Base-by-base conservation (phyloP, 73 alveolate species). In the Paramecium sonneborni region DNA sequence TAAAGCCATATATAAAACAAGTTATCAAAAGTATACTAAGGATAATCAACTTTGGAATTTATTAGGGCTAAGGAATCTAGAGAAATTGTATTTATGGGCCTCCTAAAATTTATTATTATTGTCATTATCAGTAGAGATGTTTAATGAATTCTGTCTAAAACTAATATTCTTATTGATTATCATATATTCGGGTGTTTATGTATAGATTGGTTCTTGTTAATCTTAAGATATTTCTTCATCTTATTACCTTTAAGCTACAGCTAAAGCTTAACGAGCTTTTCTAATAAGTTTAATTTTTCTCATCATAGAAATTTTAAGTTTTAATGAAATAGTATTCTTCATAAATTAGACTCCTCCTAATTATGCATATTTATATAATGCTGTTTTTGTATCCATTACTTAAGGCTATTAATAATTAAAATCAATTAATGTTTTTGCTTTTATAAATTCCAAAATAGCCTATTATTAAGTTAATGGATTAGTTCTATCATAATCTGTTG, bases 401-500 rank as follows among this genome's bases (percentile, higher is more conserved):
- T 10, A n/a, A 26, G 39, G 48, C 2, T 62, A 62, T 14, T 7
- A 1, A 10, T 26, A 62, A 62, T 62, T 62, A 2, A 26, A 5
- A 62, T 62, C 84, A 24, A 15, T 30, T 32, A 62, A 2, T 1
- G 84, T 62, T 62, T 62, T 62, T 0, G 56, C 58, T 39, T 74
- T n/a, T 3, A 39, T 39, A 14, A 74, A 74, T 34, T 74, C 37
- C 32, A 28, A 37, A 12, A 37, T 74, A 2, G 87, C 87, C 2
- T 28, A 6, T 37, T 74, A n/a, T 12, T 74, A 39, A 11, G 87
- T 74, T 18, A 74, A 28, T 37, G 87, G 87, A 34, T 74, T 74
- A 37, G 58, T 74, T 39, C 87, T 74, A 74, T 74, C 87, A 74
- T 74, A 74, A 39, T 74, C 87, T 4, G 57, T 74, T n/a, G 58